A percentile compares a stretch with the other conserved stretches of the same genome.
Conservation (phyloP, 495 filamentous ascomycete genomes). For the Bacidia gigantensis region DNA sequence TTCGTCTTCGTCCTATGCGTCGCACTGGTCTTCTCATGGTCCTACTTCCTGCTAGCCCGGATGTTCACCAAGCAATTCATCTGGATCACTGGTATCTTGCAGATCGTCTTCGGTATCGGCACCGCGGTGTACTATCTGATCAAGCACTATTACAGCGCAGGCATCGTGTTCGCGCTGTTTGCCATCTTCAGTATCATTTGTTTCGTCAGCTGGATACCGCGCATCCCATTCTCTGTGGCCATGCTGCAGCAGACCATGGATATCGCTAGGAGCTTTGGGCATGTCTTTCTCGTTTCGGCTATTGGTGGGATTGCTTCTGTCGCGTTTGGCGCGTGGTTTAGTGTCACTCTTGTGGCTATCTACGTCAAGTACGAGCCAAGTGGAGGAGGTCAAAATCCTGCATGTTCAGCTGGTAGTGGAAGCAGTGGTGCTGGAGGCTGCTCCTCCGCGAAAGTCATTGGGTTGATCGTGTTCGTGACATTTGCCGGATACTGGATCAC, state of each 20-base stretch:
- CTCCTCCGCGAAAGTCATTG: conserved; percentile 61
- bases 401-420: conserved; percentile 35
- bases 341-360: conserved; percentile 46
- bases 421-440: conserved; percentile 47
- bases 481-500: conserved; percentile 88
- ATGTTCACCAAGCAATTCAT: conserved; percentile 82
- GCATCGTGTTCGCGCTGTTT: conserved; percentile 75
- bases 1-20: conserved; percentile 63
- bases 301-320: conserved; percentile 62
- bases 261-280: conserved; percentile 65
- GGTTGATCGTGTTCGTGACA: conserved; percentile 71
- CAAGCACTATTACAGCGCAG: conserved; percentile 60
- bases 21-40: conserved; percentile 58
- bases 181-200: conserved; percentile 67
- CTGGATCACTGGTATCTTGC: conserved; percentile 65
- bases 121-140: conserved; percentile 56
- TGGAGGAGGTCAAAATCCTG: conserved; percentile 37
- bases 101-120: conserved; percentile 52
- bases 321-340: conserved; percentile 55
- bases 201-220: conserved; percentile 69
- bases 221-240: conserved; percentile 78
- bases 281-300: conserved; percentile 74
- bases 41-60: conserved; percentile 63
- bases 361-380: conserved; percentile 69
- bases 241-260: conserved; percentile 85